phyloP scores from a whole-genome alignment of 2,329 filamentous ascomycete species.

The Bipolaris bicolor region DNA sequence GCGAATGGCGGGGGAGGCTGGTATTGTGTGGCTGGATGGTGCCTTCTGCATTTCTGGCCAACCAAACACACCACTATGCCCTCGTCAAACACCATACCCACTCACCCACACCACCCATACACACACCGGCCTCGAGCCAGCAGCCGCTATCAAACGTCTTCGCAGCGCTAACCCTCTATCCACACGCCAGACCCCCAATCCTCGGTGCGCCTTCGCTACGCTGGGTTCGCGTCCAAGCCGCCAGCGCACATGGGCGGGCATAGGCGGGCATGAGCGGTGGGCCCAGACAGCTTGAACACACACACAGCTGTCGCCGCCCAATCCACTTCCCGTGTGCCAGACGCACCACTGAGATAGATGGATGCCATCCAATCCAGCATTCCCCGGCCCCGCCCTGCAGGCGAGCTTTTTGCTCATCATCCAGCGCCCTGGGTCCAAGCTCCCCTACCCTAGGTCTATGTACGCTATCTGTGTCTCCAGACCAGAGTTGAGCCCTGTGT shows the following conservation, averaged over 20 bases:
- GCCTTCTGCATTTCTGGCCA: slow-evolving; percentile 21
- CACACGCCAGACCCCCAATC: neutral
- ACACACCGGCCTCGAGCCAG: neutral
- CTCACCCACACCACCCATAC: neutral
- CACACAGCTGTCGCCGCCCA: slow-evolving; percentile 11
- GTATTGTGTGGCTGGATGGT: slow-evolving; percentile 30
- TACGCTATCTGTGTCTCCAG: slow-evolving; percentile 5
- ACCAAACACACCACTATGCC: slow-evolving; percentile 13
- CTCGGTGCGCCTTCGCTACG: neutral
- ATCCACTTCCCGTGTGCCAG: slow-evolving; percentile 9
- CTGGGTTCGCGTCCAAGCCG: slow-evolving; percentile 5
- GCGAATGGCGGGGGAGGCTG: slow-evolving; percentile 32
- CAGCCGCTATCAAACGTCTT: slow-evolving; percentile 1
- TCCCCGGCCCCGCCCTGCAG: slow-evolving; percentile 7
- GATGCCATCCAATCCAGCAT: slow-evolving; percentile 10
- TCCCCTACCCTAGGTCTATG: neutral
- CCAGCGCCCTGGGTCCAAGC: slow-evolving; percentile 19
- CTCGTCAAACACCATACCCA: neutral
- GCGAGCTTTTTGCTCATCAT: slow-evolving; percentile 17
- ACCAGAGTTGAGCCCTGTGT: slow-evolving; percentile 8
- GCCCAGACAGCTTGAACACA: neutral
- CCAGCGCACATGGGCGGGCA: slow-evolving; percentile 6
- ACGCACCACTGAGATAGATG: slow-evolving; percentile 7
- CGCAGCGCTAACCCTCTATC: slow-evolving; percentile 4
- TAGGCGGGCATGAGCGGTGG: neutral